phyloP scores from a whole-genome alignment of 495 filamentous ascomycete species.

The Daldinia caldariorum region DNA sequence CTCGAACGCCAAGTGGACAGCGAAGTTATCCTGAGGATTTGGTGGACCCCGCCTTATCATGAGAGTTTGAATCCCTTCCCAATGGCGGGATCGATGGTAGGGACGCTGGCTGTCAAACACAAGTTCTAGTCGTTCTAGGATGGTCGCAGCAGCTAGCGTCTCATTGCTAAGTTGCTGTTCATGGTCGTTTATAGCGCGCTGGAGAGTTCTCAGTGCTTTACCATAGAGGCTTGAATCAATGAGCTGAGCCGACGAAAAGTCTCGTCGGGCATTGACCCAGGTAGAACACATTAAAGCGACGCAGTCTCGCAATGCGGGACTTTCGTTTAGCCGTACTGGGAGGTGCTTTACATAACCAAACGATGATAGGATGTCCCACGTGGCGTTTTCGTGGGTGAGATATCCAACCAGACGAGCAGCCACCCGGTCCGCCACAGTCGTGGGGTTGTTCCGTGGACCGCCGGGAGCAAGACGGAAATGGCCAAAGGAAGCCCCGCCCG shows the following conservation, averaged over 20 bases:
- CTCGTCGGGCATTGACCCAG: slow-evolving; percentile 31
- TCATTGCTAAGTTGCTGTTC: slow-evolving; percentile 17
- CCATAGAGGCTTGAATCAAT: slow-evolving; percentile 27
- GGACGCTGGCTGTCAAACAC: slow-evolving; percentile 24
- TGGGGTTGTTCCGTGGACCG: slow-evolving; percentile 20
- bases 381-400: slow-evolving; percentile 19
- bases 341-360: slow-evolving; percentile 24
- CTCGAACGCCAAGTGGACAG: slow-evolving; percentile 30
- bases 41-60: slow-evolving; percentile 25
- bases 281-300: slow-evolving; percentile 32
- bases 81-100: slow-evolving; percentile 8
- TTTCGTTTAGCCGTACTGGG: slow-evolving; percentile 30
- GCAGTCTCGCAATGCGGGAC: slow-evolving; percentile 27
- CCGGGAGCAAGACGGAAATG: slow-evolving; percentile 28
- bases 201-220: slow-evolving; percentile 32
- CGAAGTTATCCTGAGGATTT: slow-evolving; percentile 21
- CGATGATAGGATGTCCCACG: slow-evolving; percentile 26
- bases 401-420: slow-evolving; percentile 28
- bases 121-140: slow-evolving; percentile 26
- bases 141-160: slow-evolving; percentile 25
- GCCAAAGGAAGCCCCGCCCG: slow-evolving; percentile 25
- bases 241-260: slow-evolving; percentile 5
- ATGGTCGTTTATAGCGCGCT: slow-evolving; percentile 22
- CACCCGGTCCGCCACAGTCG: slow-evolving; percentile 34
- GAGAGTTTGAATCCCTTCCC: slow-evolving; percentile 15